phyloP scores from a whole-genome alignment of 345 rosid species.

The Heritiera littoralis region DNA sequence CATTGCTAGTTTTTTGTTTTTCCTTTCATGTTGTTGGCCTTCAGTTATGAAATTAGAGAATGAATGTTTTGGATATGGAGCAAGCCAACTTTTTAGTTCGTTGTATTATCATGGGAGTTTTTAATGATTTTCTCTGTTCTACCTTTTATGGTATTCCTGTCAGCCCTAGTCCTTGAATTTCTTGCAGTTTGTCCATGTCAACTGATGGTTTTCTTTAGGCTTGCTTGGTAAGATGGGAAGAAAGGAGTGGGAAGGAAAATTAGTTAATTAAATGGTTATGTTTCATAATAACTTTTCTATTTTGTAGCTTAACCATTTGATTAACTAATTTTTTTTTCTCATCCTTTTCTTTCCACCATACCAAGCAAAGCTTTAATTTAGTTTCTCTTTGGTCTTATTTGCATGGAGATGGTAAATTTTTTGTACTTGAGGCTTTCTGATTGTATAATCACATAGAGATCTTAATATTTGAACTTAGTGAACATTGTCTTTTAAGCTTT shows the following conservation, averaged over 20 bases:
- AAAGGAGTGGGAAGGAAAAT: no score
- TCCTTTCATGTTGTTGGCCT: background rate
- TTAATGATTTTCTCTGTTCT: background rate
- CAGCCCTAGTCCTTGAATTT: no score
- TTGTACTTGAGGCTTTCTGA: background rate
- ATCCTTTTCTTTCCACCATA: no score
- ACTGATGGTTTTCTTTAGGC: background rate
- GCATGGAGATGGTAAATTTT: background rate
- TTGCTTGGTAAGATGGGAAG: no score
- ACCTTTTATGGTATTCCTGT: background rate
- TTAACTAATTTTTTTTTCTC: no score
- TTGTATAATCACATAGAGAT: background rate
- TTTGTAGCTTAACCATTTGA: no score
- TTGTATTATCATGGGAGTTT: slow-evolving; percentile 10
- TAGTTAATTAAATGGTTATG: no score
- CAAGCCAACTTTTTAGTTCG: background rate
- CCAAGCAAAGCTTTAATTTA: background rate
- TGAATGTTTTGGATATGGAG: background rate
- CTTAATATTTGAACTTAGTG: background rate
- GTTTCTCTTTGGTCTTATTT: slow-evolving; percentile 4
- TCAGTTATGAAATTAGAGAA: slow-evolving; percentile 8
- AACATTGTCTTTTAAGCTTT: background rate
- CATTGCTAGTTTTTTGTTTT: background rate
- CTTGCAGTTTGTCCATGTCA: background rate
- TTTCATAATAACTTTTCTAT: no score